Evolutionary conservation across 176 grass and related monocot genomes (phyloP).

Genomic region (Ensete ventricosum): DNA sequence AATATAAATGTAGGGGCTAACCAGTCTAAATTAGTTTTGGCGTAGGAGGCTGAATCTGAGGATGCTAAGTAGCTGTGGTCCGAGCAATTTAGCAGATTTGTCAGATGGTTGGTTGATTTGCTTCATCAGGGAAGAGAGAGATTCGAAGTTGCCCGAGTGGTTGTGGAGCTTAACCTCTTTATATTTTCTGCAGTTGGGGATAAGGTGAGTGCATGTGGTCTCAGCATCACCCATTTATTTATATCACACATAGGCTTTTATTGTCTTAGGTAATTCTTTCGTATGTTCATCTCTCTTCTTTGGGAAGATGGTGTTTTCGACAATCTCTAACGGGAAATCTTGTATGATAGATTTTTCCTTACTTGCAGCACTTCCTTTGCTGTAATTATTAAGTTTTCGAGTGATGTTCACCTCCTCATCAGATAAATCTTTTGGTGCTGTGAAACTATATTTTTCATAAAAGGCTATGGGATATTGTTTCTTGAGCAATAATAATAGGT

Average conservation of each 20-base stretch:
- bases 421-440: neutral
- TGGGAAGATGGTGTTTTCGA: slow-evolving; percentile 1
- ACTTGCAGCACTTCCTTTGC: neutral
- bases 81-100: neutral
- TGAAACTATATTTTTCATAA: neutral
- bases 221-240: slow-evolving; percentile 12
- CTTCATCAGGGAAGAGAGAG: neutral
- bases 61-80: neutral
- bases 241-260: slow-evolving; percentile 32
- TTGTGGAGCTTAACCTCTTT: slow-evolving; percentile 30
- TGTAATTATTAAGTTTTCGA: slow-evolving; percentile 1
- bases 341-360: slow-evolving; percentile 15
- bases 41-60: neutral
- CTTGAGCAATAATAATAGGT: too few species aligned
- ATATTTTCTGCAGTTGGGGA: slow-evolving; percentile 46
- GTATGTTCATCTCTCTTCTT: slow-evolving; percentile 33
- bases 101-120: neutral
- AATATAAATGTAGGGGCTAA: neutral
- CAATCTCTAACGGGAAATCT: neutral
- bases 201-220: slow-evolving; percentile 14
- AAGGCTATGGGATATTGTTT: too few species aligned
- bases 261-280: slow-evolving; percentile 59
- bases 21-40: neutral
- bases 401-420: too few species aligned
- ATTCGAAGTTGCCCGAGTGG: neutral